phyloP scores from a whole-genome alignment of 192 early-diverging fungal species.

The Umbelopsis isabellina region DNA sequence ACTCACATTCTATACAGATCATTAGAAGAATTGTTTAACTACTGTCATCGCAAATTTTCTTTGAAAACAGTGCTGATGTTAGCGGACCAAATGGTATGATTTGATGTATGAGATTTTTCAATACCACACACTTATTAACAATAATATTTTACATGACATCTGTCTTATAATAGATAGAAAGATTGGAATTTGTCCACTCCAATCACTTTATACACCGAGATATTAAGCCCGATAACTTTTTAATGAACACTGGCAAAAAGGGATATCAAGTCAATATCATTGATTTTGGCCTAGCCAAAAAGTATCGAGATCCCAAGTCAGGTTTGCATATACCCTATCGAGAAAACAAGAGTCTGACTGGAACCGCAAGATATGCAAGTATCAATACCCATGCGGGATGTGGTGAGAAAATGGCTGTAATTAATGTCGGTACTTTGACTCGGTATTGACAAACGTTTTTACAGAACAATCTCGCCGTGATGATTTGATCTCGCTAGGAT shows the following conservation, averaged over 20 bases:
- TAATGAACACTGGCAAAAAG: constrained; percentile 86
- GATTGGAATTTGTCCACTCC: constrained; percentile 73
- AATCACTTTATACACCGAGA: constrained; percentile 93
- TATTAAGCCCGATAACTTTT: constrained; percentile 92
- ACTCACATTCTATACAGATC: constrained; percentile 36
- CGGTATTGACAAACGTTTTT: background rate
- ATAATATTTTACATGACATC: background rate
- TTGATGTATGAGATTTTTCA: background rate
- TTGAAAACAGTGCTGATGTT: constrained; percentile 86
- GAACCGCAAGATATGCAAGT: constrained; percentile 90
- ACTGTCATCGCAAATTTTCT: constrained; percentile 85
- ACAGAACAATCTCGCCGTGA: constrained; percentile 89
- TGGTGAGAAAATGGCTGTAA: constrained; percentile 47
- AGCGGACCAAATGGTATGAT: constrained; percentile 80
- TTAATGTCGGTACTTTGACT: background rate
- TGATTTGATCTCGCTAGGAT: constrained; percentile 87
- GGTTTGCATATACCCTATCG: constrained; percentile 88
- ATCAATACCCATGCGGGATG: constrained; percentile 86
- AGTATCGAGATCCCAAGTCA: constrained; percentile 84
- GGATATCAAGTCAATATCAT: constrained; percentile 86
- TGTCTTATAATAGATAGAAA: constrained; percentile 45
- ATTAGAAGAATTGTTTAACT: constrained; percentile 89
- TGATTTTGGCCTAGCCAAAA: constrained; percentile 91
- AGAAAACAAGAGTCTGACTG: constrained; percentile 92
- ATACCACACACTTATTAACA: background rate